phyloP scores from a whole-genome alignment of 768 basidiomycete genomes.

The Porphyrellus cyaneotinctus region DNA sequence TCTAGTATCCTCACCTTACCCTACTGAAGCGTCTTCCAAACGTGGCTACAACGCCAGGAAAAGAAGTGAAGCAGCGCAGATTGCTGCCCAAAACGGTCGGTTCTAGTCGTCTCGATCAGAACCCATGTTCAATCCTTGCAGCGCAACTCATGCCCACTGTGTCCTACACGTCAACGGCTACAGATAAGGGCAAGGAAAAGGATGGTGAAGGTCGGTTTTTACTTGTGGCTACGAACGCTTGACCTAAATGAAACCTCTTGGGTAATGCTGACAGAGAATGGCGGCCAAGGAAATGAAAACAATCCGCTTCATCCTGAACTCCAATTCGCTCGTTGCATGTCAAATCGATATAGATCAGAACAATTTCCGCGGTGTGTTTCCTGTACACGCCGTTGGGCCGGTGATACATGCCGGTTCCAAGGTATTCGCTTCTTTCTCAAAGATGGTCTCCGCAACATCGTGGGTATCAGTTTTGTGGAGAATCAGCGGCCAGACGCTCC shows the following conservation, averaged over 20 bases:
- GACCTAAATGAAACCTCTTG: constrained; percentile 13
- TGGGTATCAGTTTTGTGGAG: constrained; percentile 69
- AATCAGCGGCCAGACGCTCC: constrained; percentile 54
- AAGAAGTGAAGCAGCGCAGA: constrained; percentile 64
- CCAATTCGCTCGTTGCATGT: constrained; percentile 83
- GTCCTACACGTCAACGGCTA: constrained; percentile 36
- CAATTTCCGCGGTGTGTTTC: constrained; percentile 78
- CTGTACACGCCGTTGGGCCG: constrained; percentile 83
- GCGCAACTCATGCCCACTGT: constrained; percentile 45
- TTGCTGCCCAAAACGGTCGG: constrained; percentile 61
- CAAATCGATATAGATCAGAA: constrained; percentile 67
- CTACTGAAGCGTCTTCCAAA: constrained; percentile 42
- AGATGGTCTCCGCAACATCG: constrained; percentile 52
- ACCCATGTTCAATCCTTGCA: constrained; percentile 23
- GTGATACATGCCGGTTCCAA: constrained; percentile 84
- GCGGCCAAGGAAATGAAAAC: constrained; percentile 25
- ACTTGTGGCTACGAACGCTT: background rate
- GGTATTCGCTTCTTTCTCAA: constrained; percentile 77
- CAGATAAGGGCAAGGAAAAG: constrained; percentile 46
- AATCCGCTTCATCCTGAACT: constrained; percentile 55
- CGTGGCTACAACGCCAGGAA: constrained; percentile 71
- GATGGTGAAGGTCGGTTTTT: constrained; percentile 35
- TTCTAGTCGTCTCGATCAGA: constrained; percentile 8
- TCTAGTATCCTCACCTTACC: constrained; percentile 9
- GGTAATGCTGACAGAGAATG: constrained; percentile 31